Percentiles rank a stretch among this genome's conserved stretches.
Evolutionary conservation across 148 eudicot species (phyloP).

Genomic region (Fallopia convolvulus): DNA sequence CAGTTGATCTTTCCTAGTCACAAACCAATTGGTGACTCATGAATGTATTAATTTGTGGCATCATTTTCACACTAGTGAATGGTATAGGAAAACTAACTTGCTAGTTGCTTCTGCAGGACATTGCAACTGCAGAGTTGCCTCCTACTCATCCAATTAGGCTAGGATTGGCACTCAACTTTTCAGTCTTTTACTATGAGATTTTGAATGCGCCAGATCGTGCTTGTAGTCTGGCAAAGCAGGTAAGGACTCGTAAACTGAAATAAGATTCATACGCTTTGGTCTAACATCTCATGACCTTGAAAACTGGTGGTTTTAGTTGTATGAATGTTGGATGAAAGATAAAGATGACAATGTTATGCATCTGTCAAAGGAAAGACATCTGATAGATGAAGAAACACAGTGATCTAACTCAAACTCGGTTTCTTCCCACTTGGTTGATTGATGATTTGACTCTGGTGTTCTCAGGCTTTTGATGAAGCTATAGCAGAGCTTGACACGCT

Average conservation of each 20-base stretch:
- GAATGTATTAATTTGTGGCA: neutral
- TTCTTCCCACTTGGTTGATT: too few species aligned
- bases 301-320: too few species aligned
- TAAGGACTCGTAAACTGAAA: conserved; percentile 7
- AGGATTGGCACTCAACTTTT: conserved; percentile 63
- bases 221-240: conserved; percentile 60
- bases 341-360: neutral
- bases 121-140: conserved; percentile 50
- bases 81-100: neutral
- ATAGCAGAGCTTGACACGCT: conserved; percentile 62
- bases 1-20: neutral
- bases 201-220: conserved; percentile 62
- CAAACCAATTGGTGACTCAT: neutral
- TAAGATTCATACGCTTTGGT: neutral
- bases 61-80: neutral
- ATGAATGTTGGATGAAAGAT: neutral
- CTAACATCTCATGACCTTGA: too few species aligned
- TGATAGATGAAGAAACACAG: neutral
- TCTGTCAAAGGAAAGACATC: neutral
- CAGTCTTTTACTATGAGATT: conserved; percentile 63
- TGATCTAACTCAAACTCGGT: neutral
- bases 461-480: conserved; percentile 2
- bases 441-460: too few species aligned
- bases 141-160: conserved; percentile 66
- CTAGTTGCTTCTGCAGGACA: conserved; percentile 27